Base-by-base conservation (phyloP, 1,139 yeast genomes). In the Schizosaccharomyces versatilis region DNA sequence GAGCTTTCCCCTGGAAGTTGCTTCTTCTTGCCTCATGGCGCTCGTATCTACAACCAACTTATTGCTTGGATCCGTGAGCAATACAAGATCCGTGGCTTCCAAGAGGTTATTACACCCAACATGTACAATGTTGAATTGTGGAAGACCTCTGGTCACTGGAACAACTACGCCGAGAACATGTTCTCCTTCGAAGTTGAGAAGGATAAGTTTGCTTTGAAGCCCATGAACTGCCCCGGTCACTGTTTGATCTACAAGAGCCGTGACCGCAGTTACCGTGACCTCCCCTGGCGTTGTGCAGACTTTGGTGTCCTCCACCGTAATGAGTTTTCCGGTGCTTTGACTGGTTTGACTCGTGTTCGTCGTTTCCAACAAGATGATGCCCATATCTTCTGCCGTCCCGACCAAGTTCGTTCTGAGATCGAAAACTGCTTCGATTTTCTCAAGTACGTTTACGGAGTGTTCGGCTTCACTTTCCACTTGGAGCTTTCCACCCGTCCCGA, bases 291-390 rank as follows among this genome's bases (percentile, higher is more conserved):
- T 62, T 78, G 78, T 63, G 84, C 95, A 10, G 99, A 93, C 68
- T 90, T 88, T 63, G 85, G 95, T 53, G 93, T 94, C 2, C 70
- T 93, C 56, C 99, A 93, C 68, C 76, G 99, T 68, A 93, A 93
- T 65, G 99, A 93, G 68, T 81, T 88, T 54, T 80, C 93, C 56
- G 98, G 99, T 38, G 95, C 98, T 1, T 73, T 93, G 52, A 78
- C 94, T 1, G 99, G 99, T 1, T 71, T 93, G 57, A 90, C 98
- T 0, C 77, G 99, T 62, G 96, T 93, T 7, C 76, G 99, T 60
- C 78, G 96, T 61, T 93, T 93, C 73, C 98, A 93, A 67, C 99
- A 93, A 69, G 99, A 93, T 66, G 98, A 93, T 67, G 98, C 96
- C 9, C 98, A 93, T 65, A 90, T 93, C 51, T 93, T 93, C 70